phyloP scores from a whole-genome alignment of 352 stramenopile genomes.

The Globisporangium heterothallicum region DNA sequence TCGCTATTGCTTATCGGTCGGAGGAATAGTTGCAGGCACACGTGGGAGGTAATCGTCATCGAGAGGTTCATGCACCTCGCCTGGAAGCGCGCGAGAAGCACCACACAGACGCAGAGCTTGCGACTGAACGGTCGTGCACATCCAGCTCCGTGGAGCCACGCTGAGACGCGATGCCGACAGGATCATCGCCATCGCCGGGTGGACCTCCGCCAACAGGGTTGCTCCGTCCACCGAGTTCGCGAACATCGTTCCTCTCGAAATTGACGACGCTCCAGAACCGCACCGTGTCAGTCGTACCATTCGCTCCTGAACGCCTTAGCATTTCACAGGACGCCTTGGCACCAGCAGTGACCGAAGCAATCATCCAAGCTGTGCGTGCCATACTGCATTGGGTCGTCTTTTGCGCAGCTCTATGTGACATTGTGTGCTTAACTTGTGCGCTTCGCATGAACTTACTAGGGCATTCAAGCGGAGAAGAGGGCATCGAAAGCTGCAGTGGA shows the following conservation, averaged over 20 bases:
- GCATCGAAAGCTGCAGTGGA: background rate
- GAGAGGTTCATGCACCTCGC: too few relatives aligned
- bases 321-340: constrained; percentile 50
- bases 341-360: constrained; percentile 36
- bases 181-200: background rate
- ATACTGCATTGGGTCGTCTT: background rate
- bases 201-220: background rate
- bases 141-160: too few relatives aligned
- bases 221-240: constrained; percentile 3
- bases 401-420: background rate
- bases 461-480: constrained; percentile 11
- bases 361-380: constrained; percentile 35
- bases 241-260: constrained; percentile 45
- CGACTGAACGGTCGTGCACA: too few relatives aligned
- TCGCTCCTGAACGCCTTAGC: constrained; percentile 55
- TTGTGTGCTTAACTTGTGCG: background rate
- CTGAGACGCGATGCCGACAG: background rate
- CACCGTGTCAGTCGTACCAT: constrained; percentile 51
- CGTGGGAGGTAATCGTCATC: background rate
- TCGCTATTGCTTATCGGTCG: background rate
- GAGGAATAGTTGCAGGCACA: background rate
- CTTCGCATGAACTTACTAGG: background rate
- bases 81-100: too few relatives aligned
- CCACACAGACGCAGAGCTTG: too few relatives aligned
- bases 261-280: constrained; percentile 37